Evolutionary conservation across 805 yeast genomes (phyloP).

Genomic region (Ogataea methylovora): DNA sequence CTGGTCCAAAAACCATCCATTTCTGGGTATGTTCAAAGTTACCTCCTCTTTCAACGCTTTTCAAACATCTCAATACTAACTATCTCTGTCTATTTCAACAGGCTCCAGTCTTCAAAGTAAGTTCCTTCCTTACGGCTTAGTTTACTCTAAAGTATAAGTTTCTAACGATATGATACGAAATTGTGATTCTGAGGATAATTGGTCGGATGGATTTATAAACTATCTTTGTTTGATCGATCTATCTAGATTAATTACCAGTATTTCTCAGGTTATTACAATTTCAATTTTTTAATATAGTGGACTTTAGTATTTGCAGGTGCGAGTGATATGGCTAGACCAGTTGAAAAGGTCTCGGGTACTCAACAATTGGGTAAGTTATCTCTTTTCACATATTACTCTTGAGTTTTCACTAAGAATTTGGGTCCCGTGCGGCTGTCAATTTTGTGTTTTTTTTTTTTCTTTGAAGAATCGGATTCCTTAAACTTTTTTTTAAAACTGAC

Average conservation of each 20-base stretch:
- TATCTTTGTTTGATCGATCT: constrained; percentile 8
- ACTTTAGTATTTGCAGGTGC: constrained; percentile 86
- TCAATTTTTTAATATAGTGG: constrained; percentile 56
- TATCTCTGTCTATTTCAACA: constrained; percentile 5
- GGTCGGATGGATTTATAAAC: no score
- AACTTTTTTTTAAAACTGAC: no score
- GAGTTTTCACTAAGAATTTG: neutral
- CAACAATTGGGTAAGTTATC: constrained; percentile 47
- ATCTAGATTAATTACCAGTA: constrained; percentile 1
- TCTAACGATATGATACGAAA: no score
- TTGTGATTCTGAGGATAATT: no score
- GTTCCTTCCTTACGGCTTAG: constrained; percentile 3
- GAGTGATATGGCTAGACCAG: constrained; percentile 82
- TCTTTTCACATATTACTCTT: neutral
- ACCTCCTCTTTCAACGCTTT: constrained; percentile 2
- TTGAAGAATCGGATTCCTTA: no score
- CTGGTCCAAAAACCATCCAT: constrained; percentile 97
- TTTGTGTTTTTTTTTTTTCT: no score
- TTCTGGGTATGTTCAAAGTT: constrained; percentile 65
- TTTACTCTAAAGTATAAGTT: neutral
- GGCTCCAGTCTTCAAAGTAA: constrained; percentile 54
- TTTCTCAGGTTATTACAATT: constrained; percentile 2
- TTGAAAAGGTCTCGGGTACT: constrained; percentile 83
- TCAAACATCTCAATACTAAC: constrained; percentile 2
- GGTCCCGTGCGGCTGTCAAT: no score